These are phyloP conservation scores for Trypanosoma mega DNA, from an alignment of 208 protist species.

Conservation along the genomic window DNA sequence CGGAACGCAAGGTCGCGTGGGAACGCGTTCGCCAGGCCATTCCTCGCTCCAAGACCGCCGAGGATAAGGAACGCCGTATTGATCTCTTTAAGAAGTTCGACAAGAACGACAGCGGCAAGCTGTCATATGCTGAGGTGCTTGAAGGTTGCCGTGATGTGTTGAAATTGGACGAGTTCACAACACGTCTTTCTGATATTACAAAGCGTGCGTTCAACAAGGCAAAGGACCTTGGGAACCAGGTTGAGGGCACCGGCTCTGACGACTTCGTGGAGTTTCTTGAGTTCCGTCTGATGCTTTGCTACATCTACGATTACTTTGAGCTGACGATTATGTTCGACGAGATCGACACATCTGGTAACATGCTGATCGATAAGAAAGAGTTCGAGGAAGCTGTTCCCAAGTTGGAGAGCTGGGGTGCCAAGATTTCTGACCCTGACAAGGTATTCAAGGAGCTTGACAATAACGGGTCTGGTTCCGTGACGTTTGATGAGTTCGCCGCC, in stretches of 20 bases:
- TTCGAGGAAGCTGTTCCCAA: constrained; percentile 58
- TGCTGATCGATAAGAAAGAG: constrained; percentile 62
- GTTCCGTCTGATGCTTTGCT: constrained; percentile 80
- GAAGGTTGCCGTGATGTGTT: constrained; percentile 48
- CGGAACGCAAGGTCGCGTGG: constrained; percentile 49
- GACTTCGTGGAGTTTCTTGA: constrained; percentile 68
- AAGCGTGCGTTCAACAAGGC: constrained; percentile 85
- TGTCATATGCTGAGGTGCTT: constrained; percentile 66
- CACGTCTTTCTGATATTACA: constrained; percentile 57
- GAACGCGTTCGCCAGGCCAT: constrained; percentile 32
- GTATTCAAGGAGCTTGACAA: constrained; percentile 72
- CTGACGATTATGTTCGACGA: constrained; percentile 84
- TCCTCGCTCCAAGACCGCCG: constrained; percentile 27
- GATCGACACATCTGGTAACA: constrained; percentile 76
- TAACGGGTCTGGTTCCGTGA: constrained; percentile 66
- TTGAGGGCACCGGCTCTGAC: constrained; percentile 24
- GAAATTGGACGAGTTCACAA: constrained; percentile 64
- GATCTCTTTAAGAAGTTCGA: constrained; percentile 80
- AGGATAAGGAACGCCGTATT: constrained; percentile 38
- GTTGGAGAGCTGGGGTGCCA: constrained; percentile 56
- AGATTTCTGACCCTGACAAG: constrained; percentile 49
- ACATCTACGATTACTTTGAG: constrained; percentile 49
- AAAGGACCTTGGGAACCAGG: constrained; percentile 46
- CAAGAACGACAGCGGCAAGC: constrained; percentile 43
- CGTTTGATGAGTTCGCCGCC: constrained; percentile 80